These are phyloP conservation scores for Prosopis cineraria DNA, from an alignment of 306 rosid species.

Conservation along the genomic window DNA sequence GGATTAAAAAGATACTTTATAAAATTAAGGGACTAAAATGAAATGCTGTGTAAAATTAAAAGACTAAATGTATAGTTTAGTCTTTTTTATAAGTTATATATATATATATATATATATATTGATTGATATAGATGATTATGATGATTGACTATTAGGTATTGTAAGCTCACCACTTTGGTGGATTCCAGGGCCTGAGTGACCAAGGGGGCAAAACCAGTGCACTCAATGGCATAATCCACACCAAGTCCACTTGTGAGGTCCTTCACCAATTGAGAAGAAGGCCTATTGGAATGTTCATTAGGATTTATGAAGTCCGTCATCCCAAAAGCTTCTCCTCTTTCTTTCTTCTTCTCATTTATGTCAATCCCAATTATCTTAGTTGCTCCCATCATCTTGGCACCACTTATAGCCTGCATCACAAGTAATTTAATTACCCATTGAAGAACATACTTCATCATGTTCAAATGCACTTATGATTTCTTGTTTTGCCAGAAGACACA, in stretches of 20 bases:
- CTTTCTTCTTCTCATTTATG: background rate
- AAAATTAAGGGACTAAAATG: no score
- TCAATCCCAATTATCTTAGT: background rate
- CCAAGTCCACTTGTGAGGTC: constrained; percentile 51
- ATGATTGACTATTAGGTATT: background rate
- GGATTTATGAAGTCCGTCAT: constrained; percentile 54
- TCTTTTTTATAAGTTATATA: no score
- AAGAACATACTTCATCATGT: no score
- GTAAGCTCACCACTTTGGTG: constrained; percentile 49
- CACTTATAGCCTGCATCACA: background rate
- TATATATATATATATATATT: no score
- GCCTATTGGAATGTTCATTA: background rate
- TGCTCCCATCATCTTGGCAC: background rate
- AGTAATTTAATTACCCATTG: background rate
- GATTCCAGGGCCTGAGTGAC: constrained; percentile 46
- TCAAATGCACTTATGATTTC: no score
- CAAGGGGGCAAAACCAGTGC: constrained; percentile 45
- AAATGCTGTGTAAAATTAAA: no score
- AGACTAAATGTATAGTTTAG: no score
- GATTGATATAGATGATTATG: no score
- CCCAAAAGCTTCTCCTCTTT: constrained; percentile 28
- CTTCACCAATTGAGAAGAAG: constrained; percentile 43
- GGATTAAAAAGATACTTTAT: no score
- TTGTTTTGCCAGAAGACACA: background rate
- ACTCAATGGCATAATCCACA: constrained; percentile 58